Conservation (phyloP, 495 filamentous ascomycete genomes). For the Aspergillus egyptiacus region DNA sequence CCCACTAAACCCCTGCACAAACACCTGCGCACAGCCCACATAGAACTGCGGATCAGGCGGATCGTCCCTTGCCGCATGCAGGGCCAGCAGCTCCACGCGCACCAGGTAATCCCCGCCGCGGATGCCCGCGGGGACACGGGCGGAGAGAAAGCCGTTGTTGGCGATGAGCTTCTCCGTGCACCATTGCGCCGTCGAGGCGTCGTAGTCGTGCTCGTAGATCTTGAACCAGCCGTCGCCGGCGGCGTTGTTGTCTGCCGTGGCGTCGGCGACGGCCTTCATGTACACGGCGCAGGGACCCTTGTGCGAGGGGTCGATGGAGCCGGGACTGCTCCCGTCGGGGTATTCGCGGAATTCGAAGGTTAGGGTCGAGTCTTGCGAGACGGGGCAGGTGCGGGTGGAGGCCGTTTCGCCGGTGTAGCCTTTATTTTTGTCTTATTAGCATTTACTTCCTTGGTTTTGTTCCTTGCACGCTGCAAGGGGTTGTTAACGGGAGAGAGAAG, state of each 20-base stretch:
- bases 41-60: constrained; percentile 57
- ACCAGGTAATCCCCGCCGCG: constrained; percentile 61
- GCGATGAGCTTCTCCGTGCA: constrained; percentile 62
- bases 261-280: constrained; percentile 55
- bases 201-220: constrained; percentile 64
- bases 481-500: background rate
- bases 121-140: constrained; percentile 54
- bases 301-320: constrained; percentile 55
- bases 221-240: constrained; percentile 74
- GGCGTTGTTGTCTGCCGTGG: constrained; percentile 36
- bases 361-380: constrained; percentile 42
- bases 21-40: constrained; percentile 66
- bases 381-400: constrained; percentile 53
- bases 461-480: constrained; percentile 9
- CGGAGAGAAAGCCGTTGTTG: constrained; percentile 56
- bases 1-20: constrained; percentile 33
- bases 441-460: background rate
- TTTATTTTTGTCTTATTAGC: constrained; percentile 16
- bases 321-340: constrained; percentile 50
- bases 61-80: constrained; percentile 54
- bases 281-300: constrained; percentile 69
- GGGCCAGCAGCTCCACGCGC: constrained; percentile 60
- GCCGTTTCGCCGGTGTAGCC: constrained; percentile 50
- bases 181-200: constrained; percentile 47
- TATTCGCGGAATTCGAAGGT: constrained; percentile 59